Base-by-base conservation (phyloP, 2,329 filamentous ascomycete species). In the Pseudomassariella vexata region DNA sequence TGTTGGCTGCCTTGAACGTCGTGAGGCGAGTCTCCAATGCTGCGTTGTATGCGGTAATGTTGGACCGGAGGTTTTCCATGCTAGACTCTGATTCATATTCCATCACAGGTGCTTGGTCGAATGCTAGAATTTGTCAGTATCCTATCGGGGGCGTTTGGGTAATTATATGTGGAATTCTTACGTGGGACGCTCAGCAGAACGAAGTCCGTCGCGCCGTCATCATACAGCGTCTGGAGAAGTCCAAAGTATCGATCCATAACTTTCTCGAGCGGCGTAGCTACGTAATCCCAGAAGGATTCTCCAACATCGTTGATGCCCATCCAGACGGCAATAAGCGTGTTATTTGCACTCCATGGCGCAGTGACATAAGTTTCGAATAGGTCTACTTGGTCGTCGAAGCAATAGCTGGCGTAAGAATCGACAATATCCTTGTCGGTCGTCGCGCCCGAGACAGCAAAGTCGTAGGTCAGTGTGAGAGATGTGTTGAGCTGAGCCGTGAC, bases 361-460 rank as follows among this genome's bases (percentile, higher is more conserved):
- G 21, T 18, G 26, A 44, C 28, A 28, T 41, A 41, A 11, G 38
- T 37, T 25, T 32, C 28, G 18, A 48, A 45, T 18, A 42, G 46
- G 31, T 45, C 40, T 17, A 50, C 47, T 20, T 49, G 48, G 7
- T 49, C 45, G 19, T 49, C 48, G 9, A 49, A 49, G 36, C 47
- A 45, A 22, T 42, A 38, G 20, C 41, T 36, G 19, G 41, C 37
- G 28, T 44, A 44, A 5, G 41, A 41, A 4, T 36, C 30, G 3
- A 76, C 56, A 2, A 73, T 52, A 7, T 50, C 47, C 18, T 58
- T 59, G 40, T 66, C 58, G 8, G 65, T 59, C 1, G 60, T 62
- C 8, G 65, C 64, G 18, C 64, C 64, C 5, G 60, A 59, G 20
- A 57, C 53, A 1, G 65, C 65, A 9, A 66, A 47, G 39, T 68